phyloP scores from a whole-genome alignment of 169 alveolate species.

The Eimeria tenella region DNA sequence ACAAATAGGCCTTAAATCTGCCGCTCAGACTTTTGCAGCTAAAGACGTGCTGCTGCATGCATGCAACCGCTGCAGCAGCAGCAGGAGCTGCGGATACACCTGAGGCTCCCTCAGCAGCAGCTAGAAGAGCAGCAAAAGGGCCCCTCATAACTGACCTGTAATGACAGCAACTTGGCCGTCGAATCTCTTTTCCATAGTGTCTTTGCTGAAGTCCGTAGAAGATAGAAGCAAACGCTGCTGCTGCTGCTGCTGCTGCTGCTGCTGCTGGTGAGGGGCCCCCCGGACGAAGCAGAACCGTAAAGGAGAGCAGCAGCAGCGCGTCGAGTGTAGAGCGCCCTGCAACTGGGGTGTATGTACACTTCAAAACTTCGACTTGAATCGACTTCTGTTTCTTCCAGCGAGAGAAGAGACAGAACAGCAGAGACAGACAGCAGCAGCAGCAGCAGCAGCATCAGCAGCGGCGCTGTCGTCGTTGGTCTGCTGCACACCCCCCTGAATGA shows the following conservation, averaged over 20 bases:
- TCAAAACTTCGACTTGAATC: too few species aligned
- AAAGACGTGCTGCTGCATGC: background rate
- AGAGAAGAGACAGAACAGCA: background rate
- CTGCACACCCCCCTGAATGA: background rate
- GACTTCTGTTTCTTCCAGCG: too few species aligned
- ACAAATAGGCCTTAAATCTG: too few species aligned
- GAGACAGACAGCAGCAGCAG: background rate
- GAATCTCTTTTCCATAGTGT: slow-evolving; percentile 80
- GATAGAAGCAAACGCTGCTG: background rate
- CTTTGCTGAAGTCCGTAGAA: background rate
- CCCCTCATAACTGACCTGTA: slow-evolving; percentile 72
- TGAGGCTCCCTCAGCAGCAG: too few species aligned
- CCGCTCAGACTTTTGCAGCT: too few species aligned
- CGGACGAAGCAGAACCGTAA: too few species aligned
- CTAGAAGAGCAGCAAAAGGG: background rate
- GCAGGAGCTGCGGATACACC: background rate
- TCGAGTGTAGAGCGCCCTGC: too few species aligned
- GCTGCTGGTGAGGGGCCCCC: too few species aligned
- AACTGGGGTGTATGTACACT: too few species aligned
- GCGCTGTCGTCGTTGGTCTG: too few species aligned
- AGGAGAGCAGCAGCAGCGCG: too few species aligned
- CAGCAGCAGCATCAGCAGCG: background rate
- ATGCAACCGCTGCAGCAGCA: background rate
- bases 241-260: too few species aligned
- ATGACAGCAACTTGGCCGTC: slow-evolving; percentile 87